These are phyloP conservation scores for Fusarium penzigii DNA, from an alignment of 2,329 filamentous ascomycete genomes.

Conservation along the genomic window DNA sequence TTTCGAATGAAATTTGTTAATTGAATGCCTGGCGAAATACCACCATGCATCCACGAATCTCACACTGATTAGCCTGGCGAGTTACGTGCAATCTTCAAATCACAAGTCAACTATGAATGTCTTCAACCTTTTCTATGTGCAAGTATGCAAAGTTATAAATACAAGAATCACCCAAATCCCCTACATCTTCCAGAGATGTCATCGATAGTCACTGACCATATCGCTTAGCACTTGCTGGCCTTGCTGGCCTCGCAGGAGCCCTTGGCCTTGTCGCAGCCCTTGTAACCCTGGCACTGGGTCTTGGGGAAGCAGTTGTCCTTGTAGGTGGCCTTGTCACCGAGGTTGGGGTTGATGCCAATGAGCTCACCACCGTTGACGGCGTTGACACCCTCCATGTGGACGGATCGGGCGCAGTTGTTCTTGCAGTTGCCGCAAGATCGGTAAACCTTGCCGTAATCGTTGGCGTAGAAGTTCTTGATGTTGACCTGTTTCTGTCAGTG, in stretches of 20 bases:
- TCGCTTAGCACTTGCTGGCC: constrained; percentile 28
- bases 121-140: too few species aligned
- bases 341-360: constrained; percentile 43
- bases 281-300: constrained; percentile 29
- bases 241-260: constrained; percentile 29
- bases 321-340: constrained; percentile 32
- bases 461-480: constrained; percentile 42
- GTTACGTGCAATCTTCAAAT: too few species aligned
- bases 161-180: too few species aligned
- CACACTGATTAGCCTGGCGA: too few species aligned
- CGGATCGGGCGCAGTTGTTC: constrained; percentile 41
- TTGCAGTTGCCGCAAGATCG: constrained; percentile 26
- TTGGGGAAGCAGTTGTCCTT: constrained; percentile 29
- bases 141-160: too few species aligned
- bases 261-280: constrained; percentile 30
- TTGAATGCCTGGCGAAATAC: too few species aligned
- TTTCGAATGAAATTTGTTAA: too few species aligned
- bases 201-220: neutral
- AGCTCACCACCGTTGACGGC: constrained; percentile 41
- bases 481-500: constrained; percentile 21
- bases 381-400: constrained; percentile 43
- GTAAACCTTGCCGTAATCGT: constrained; percentile 47
- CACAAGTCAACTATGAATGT: too few species aligned
- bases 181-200: too few species aligned
- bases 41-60: too few species aligned